These are phyloP conservation scores for Epicoccum sorghinum DNA, from an alignment of 2,329 filamentous ascomycete genomes.

Conservation along the genomic window DNA sequence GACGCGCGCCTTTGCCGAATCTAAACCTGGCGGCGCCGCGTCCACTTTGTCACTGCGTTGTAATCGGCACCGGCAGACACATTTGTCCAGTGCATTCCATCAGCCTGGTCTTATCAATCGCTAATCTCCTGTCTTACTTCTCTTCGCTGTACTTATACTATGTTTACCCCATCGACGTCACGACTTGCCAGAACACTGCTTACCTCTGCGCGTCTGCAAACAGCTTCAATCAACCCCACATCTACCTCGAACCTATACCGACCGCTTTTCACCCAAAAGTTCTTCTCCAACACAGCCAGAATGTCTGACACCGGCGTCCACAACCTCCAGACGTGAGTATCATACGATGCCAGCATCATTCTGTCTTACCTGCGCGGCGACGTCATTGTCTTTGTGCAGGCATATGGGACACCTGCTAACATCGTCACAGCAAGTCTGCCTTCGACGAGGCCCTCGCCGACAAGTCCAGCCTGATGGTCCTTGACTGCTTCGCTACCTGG, in stretches of 20 bases:
- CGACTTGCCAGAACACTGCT: slow-evolving; percentile 50
- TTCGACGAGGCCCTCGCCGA: slow-evolving; percentile 62
- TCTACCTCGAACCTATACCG: slow-evolving; percentile 40
- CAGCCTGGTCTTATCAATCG: slow-evolving; percentile 45
- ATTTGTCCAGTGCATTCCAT: slow-evolving; percentile 43
- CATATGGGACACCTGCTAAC: slow-evolving; percentile 14
- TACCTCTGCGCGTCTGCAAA: slow-evolving; percentile 47
- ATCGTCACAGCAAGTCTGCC: slow-evolving; percentile 60
- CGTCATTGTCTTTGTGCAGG: slow-evolving; percentile 18
- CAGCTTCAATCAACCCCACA: slow-evolving; percentile 39
- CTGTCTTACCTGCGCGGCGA: slow-evolving; percentile 12
- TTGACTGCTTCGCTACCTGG: slow-evolving; percentile 91
- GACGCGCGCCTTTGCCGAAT: slow-evolving; percentile 36
- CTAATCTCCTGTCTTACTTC: slow-evolving; percentile 25
- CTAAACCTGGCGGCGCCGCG: slow-evolving; percentile 16
- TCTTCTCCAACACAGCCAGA: slow-evolving; percentile 51
- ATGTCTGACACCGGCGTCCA: slow-evolving; percentile 57
- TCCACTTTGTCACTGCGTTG: slow-evolving; percentile 27
- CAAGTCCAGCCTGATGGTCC: slow-evolving; percentile 67
- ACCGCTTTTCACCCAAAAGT: slow-evolving; percentile 41
- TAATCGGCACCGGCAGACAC: slow-evolving; percentile 33
- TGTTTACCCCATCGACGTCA: slow-evolving; percentile 48
- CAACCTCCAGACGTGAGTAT: slow-evolving; percentile 54
- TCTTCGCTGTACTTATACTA: slow-evolving; percentile 42
- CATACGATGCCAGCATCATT: slow-evolving; percentile 2